Evolutionary conservation across 208 protist genomes (phyloP).

Genomic region (Acanthamoeba healyi): DNA sequence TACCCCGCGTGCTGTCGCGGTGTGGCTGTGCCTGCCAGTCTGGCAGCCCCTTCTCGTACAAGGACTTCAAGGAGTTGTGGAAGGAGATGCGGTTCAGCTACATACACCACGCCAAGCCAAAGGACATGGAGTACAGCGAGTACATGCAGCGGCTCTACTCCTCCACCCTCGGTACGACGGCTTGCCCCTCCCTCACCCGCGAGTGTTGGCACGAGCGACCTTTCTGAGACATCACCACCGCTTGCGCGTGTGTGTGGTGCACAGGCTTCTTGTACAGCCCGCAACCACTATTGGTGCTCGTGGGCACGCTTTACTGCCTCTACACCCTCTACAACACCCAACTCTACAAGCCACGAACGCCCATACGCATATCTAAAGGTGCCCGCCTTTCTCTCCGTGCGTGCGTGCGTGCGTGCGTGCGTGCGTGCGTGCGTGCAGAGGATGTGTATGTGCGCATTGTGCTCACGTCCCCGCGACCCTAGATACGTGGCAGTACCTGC

Average conservation of each 20-base stretch:
- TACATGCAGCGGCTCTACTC: slow-evolving; percentile 42
- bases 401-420: neutral
- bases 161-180: neutral
- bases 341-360: neutral
- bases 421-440: neutral
- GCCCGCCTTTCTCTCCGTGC: neutral
- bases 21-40: neutral
- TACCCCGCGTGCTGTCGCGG: neutral
- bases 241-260: neutral
- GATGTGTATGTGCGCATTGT: neutral
- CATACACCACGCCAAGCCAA: slow-evolving; percentile 5
- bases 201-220: neutral
- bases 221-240: neutral
- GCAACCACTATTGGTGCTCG: neutral
- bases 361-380: slow-evolving; percentile 17
- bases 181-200: no score
- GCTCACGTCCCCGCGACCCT: neutral
- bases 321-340: slow-evolving; percentile 35
- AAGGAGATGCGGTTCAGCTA: slow-evolving; percentile 15
- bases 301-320: slow-evolving; percentile 17
- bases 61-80: slow-evolving; percentile 20
- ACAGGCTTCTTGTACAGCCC: slow-evolving; percentile 40
- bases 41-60: neutral
- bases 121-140: neutral
- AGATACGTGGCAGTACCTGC: slow-evolving; percentile 22